Base-by-base conservation (phyloP, 768 basidiomycete species). In the Mrakia hoshinonis region DNA sequence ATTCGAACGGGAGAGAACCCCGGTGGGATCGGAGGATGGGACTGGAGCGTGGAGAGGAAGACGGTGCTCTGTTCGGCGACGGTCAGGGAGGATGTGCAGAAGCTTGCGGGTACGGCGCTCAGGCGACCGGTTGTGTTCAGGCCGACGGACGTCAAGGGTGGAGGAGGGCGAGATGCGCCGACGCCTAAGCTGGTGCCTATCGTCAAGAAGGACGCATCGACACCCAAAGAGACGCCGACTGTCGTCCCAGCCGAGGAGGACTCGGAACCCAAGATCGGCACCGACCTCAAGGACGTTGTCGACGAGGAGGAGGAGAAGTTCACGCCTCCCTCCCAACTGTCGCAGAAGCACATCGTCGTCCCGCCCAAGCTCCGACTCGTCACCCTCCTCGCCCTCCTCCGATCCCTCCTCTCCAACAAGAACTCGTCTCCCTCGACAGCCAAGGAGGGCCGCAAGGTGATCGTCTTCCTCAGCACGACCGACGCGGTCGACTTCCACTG, bases 401-500 rank as follows among this genome's bases (percentile, higher is more conserved):
- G 96, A 29, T 85, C 86, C 7, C 82, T 95, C n/a, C 60, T 68
- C 43, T 61, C 67, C 36, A 52, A 49, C 29, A 62, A 63, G 69
- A 70, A 70, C 49, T 26, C 43, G 31, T 85, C 86, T 4, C 82
- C 94, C 22, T 47, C 46, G 5, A 29, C 47, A 7, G 51, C 54
- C 38, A 67, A 64, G n/a, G 62, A 67, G 26, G 67, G 62, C 9
- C 83, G 83, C 51, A 92, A 90, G 79, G 85, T 96, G 68, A 92
- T 99, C 60, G 92, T 99, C 6, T 99, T 99, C 80, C 81, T 99
- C 73, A 95, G 90, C 75, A 97, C 92, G 76, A 98, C 93, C 6
- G 95, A 97, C 79, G 94, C 96, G 3, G 96, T 99, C 22, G 95
- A 99, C 79, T 97, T 92, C 76, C 92, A 95, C 77, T 98, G 92